phyloP scores from a whole-genome alignment of 257 asterid genomes.

The Solanum okadae region DNA sequence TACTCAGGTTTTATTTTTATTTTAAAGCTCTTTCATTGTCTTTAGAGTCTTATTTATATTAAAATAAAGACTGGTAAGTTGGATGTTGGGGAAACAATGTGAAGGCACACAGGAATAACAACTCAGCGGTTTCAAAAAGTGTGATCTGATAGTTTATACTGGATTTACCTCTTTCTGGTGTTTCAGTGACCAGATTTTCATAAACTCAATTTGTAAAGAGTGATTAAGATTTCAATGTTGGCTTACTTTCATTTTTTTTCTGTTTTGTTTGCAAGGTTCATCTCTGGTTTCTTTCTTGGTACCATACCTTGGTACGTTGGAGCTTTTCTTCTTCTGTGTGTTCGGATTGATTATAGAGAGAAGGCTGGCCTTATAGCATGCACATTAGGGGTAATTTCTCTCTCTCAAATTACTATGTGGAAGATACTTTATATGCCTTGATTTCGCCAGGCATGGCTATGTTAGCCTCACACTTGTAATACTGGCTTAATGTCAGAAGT shows the following conservation, averaged over 20 bases:
- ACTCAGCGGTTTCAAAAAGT: not conserved
- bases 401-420: not conserved
- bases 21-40: not conserved
- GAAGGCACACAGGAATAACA: not conserved
- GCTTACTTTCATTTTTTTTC: not conserved
- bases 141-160: not conserved
- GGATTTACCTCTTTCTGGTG: not conserved
- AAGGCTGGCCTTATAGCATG: conserved; percentile 89
- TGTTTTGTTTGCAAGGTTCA: conserved; percentile 46
- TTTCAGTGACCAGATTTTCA: not conserved
- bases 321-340: conserved; percentile 69
- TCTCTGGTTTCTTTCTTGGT: conserved; percentile 76
- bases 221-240: not conserved
- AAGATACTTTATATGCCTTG: not conserved
- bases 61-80: not conserved
- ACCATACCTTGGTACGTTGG: conserved; percentile 92
- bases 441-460: not conserved
- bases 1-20: not conserved
- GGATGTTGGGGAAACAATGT: not conserved
- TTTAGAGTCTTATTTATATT: not conserved
- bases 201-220: not conserved
- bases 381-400: conserved; percentile 63
- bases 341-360: conserved; percentile 80
- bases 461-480: not conserved
- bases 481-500: too few species aligned